Conservation (phyloP, 352 stramenopile genomes). For the Phytophthora gonapodyides region DNA sequence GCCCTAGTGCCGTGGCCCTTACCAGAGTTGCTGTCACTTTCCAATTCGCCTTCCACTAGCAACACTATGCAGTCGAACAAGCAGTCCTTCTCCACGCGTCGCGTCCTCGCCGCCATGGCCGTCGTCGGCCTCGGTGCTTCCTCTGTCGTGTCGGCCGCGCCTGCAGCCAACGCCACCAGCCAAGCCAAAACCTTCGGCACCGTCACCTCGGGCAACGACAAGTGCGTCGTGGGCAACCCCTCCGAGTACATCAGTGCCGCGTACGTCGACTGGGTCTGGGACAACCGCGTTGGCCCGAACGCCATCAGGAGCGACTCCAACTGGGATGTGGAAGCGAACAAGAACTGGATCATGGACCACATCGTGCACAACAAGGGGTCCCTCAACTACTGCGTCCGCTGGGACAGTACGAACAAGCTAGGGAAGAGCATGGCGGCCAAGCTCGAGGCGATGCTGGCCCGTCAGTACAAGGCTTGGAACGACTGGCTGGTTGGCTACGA, state of each 20-base stretch:
- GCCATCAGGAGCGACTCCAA: constrained; percentile 8
- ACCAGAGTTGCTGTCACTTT: constrained; percentile 4
- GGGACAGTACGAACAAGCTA: constrained; percentile 39
- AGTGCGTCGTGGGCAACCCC: constrained; percentile 27
- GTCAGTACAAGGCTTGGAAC: constrained; percentile 45
- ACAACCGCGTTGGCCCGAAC: constrained; percentile 15
- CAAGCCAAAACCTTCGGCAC: constrained; percentile 20
- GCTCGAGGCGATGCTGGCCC: constrained; percentile 37
- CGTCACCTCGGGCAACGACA: constrained; percentile 22
- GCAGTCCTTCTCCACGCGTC: constrained; percentile 4
- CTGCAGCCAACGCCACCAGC: constrained; percentile 5
- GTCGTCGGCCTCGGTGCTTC: constrained; percentile 2
- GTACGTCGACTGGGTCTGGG: constrained; percentile 20
- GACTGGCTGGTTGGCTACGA: constrained; percentile 33
- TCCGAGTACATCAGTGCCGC: constrained; percentile 19
- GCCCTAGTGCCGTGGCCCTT: neutral
- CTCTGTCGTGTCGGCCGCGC: constrained; percentile 4
- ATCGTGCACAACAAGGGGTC: constrained; percentile 42
- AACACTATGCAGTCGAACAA: constrained; percentile 15
- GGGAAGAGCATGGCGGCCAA: constrained; percentile 36
- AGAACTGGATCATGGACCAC: constrained; percentile 39
- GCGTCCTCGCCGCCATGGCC: neutral
- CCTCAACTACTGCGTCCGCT: constrained; percentile 47
- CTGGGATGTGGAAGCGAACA: constrained; percentile 11
- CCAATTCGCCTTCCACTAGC: constrained; percentile 7